Evolutionary conservation across 352 stramenopile species (phyloP), one percentile per base, ranked within the genome.

Genomic region (Phytopythium kandeliae): DNA sequence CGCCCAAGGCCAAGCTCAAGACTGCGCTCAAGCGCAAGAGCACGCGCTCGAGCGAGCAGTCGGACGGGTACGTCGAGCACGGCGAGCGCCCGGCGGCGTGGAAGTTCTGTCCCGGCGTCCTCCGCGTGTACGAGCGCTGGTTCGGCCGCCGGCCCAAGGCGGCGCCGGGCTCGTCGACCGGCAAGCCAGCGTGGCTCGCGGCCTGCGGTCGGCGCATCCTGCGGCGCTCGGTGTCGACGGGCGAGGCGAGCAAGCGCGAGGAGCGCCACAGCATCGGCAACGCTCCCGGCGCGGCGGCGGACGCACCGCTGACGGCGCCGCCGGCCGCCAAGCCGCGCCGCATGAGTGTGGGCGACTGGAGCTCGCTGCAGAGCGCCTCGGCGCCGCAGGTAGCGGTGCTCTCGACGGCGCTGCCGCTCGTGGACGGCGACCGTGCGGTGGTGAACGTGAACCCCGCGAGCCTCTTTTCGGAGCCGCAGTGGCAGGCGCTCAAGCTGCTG

Each of bases 401-500:
- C 6, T 67, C 62, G 12, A 65, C 55, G 26, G 69, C 62, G 7
- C 53, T 71, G 26, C 66, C 63, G 42, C 53, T 53, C 10, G 47
- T 60, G 11, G 44, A 49, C 19, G 38, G 19, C 31, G 44, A 51
- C 11, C 46, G 33, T 3, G 42, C 1, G 0, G 16, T 13, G 3
- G 19, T 30, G 22, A 21, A 19, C 12, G 19, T 42, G 24, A 72
- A 49, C 35, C 57, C 63, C 5, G 34, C 75, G 10, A 79, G 87
- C 21, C 59, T 89, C 19, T 92, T 92, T 55, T 85, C 82, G 38
- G 71, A 74, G 42, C 48, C 51, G 9, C 74, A 92, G 61, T 92
- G 82, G 82, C 74, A 83, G 44, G 82, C 82, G 7, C 57, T 92
- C 31, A 87, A 86, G 51, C 63, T 92, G 26, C 88, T 72, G 24